Percentiles rank a stretch among this genome's conserved stretches.
phyloP scores from a whole-genome alignment of 106 monocot species.

The Dendrobium nobile region DNA sequence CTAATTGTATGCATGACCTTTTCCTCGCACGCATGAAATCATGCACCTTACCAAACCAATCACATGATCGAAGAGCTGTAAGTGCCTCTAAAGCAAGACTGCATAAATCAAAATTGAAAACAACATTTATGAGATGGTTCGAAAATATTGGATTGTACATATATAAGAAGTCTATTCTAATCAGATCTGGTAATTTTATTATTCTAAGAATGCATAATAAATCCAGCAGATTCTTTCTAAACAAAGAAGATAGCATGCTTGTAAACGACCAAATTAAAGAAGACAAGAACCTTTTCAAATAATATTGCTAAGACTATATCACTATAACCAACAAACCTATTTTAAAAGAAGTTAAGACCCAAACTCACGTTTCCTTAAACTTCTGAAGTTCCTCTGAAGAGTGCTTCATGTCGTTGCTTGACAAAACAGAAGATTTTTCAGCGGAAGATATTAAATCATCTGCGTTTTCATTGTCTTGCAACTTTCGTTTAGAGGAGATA shows the following conservation, averaged over 20 bases:
- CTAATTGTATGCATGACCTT: conserved; percentile 24
- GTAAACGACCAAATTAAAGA: neutral
- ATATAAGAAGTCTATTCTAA: neutral
- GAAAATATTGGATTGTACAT: neutral
- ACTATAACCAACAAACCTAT: neutral
- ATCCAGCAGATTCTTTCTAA: neutral
- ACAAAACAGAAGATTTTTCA: conserved; percentile 3
- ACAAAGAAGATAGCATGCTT: neutral
- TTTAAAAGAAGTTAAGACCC: neutral
- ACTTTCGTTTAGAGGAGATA: conserved; percentile 30
- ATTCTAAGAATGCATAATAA: neutral
- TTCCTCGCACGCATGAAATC: conserved; percentile 65
- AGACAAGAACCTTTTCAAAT: neutral
- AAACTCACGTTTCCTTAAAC: conserved; percentile 72
- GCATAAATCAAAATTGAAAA: conserved; percentile 4
- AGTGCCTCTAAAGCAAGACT: conserved; percentile 58
- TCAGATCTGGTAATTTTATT: neutral
- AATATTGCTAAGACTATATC: neutral
- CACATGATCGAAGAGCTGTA: conserved; percentile 51
- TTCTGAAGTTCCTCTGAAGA: conserved; percentile 38
- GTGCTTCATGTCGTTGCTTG: conserved; percentile 11
- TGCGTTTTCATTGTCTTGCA: conserved; percentile 6
- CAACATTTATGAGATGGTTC: neutral
- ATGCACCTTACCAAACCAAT: conserved; percentile 65
- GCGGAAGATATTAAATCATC: conserved; percentile 9